A percentile compares a stretch with the other conserved stretches of the same genome.
phyloP scores from a whole-genome alignment of 2,329 filamentous ascomycete genomes.

The Grosmannia serpens region DNA sequence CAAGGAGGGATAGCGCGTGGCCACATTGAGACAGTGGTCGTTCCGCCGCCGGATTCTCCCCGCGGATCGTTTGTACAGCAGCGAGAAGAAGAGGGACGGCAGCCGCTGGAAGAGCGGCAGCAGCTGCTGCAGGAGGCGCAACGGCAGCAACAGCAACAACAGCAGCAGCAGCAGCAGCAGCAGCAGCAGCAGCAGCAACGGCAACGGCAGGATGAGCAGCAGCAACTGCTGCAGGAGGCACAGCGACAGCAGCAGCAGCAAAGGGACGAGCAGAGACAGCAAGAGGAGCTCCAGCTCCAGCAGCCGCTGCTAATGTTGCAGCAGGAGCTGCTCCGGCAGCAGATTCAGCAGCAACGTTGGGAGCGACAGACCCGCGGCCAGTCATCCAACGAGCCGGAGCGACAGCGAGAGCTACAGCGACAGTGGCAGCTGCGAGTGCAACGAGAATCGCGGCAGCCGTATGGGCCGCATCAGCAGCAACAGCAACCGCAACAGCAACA shows the following conservation, averaged over 20 bases:
- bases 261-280: background rate
- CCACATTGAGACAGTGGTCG: constrained; percentile 17
- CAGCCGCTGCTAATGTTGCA: background rate
- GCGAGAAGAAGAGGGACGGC: background rate
- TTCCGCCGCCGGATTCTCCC: constrained; percentile 9
- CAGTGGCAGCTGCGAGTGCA: background rate
- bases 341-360: background rate
- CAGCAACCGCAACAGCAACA: background rate
- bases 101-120: background rate
- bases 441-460: background rate
- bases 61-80: background rate
- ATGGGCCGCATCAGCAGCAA: background rate
- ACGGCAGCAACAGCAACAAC: background rate
- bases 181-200: background rate
- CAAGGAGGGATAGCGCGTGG: background rate
- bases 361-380: background rate
- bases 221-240: background rate
- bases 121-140: background rate
- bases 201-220: background rate
- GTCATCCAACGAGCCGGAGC: background rate
- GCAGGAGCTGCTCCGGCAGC: background rate
- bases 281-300: background rate
- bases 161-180: background rate
- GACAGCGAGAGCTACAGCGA: background rate
- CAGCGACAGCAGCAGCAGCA: background rate